phyloP scores from a whole-genome alignment of 306 rosid species.

The Canavalia gladiata region DNA sequence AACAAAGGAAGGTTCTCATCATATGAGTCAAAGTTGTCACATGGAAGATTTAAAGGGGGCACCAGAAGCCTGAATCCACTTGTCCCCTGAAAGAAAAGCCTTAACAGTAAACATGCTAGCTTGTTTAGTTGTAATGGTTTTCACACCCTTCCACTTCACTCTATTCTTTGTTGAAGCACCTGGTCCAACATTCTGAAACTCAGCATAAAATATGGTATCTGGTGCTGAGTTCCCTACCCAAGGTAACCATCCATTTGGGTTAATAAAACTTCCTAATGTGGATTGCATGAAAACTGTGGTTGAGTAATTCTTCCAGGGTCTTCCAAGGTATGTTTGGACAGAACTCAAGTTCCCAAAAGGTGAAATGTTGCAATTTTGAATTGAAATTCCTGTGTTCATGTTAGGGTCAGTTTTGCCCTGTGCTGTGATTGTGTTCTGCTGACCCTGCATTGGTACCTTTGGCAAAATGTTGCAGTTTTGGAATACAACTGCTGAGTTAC shows the following conservation, averaged over 20 bases:
- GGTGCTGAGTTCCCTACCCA: constrained; percentile 85
- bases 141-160: constrained; percentile 84
- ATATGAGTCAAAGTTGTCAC: constrained; percentile 42
- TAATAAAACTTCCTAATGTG: constrained; percentile 55
- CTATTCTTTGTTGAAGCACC: constrained; percentile 71
- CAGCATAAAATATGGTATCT: constrained; percentile 75
- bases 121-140: constrained; percentile 46
- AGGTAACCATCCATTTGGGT: constrained; percentile 84
- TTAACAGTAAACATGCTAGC: constrained; percentile 64
- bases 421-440: constrained; percentile 81
- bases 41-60: constrained; percentile 53
- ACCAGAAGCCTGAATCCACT: constrained; percentile 62
- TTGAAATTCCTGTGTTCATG: constrained; percentile 76
- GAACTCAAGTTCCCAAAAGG: constrained; percentile 65
- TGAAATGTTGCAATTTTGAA: constrained; percentile 63
- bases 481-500: constrained; percentile 71
- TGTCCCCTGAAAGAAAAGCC: constrained; percentile 61
- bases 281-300: constrained; percentile 70
- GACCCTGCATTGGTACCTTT: constrained; percentile 62
- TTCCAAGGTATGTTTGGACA: constrained; percentile 74
- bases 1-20: not conserved
- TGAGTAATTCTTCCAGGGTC: constrained; percentile 40
- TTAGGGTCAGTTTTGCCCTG: constrained; percentile 83
- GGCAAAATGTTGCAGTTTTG: constrained; percentile 72
- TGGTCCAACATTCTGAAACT: constrained; percentile 67